Evolutionary conservation across 2,329 filamentous ascomycete species (phyloP).

Genomic region (Thermothelomyces thermophilus): DNA sequence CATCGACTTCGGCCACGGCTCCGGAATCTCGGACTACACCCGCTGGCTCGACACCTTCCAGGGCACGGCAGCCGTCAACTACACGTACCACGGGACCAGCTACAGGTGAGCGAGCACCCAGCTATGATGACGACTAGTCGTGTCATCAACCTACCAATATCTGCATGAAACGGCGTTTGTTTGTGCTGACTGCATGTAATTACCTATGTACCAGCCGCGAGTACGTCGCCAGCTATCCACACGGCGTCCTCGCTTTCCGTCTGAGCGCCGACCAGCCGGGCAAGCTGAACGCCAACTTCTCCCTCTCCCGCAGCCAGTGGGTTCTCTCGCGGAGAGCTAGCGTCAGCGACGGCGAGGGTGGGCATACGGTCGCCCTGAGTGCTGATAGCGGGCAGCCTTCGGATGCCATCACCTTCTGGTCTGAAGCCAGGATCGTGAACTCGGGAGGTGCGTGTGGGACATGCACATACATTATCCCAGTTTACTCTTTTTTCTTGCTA

Average conservation of each 20-base stretch:
- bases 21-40: neutral
- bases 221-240: slow-evolving; percentile 3
- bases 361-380: neutral
- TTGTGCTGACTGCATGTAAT: neutral
- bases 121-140: too few species aligned
- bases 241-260: neutral
- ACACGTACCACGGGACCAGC: neutral
- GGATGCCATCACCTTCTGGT: neutral
- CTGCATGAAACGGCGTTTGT: neutral
- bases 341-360: neutral
- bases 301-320: slow-evolving; percentile 1
- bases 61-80: neutral
- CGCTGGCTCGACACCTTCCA: slow-evolving; percentile 3
- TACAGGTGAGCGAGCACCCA: slow-evolving; percentile 7
- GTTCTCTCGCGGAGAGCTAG: neutral
- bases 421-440: slow-evolving; percentile 1
- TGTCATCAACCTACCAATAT: too few species aligned
- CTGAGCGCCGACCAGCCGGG: neutral
- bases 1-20: neutral
- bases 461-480: too few species aligned
- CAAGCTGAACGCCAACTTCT: slow-evolving; percentile 1
- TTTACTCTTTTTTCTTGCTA: too few species aligned
- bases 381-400: slow-evolving; percentile 2
- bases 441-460: neutral
- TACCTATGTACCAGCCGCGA: neutral